These are phyloP conservation scores for Dioszegia hungarica DNA, from an alignment of 768 basidiomycete genomes.

Conservation along the genomic window DNA sequence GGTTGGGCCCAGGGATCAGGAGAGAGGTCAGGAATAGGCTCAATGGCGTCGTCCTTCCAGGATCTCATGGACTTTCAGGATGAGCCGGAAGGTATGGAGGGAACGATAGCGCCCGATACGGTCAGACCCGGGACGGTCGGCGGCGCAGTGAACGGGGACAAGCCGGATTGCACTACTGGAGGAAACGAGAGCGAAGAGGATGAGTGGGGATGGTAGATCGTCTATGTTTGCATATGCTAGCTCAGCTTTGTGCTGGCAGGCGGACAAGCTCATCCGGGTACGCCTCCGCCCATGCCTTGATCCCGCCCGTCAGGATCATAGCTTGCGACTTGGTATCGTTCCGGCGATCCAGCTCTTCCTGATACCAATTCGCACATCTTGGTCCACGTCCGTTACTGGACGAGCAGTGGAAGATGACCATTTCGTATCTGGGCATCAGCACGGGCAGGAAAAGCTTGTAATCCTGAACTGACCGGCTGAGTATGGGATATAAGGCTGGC, in stretches of 20 bases:
- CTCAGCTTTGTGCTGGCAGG: not conserved
- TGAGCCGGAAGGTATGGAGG: not conserved
- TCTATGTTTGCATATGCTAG: not conserved
- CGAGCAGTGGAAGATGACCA: conserved; percentile 30
- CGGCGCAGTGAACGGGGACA: not conserved
- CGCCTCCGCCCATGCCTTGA: conserved; percentile 23
- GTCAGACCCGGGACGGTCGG: too few species aligned
- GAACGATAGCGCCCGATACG: too few species aligned
- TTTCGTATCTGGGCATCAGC: conserved; percentile 6
- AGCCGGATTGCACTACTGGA: too few species aligned
- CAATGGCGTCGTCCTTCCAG: not conserved
- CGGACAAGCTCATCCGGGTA: conserved; percentile 7
- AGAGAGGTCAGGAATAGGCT: not conserved
- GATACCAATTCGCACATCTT: conserved; percentile 30
- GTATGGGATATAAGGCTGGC: conserved; percentile 43
- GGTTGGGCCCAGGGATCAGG: too few species aligned
- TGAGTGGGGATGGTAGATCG: not conserved
- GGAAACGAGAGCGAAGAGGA: not conserved
- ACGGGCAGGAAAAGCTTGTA: too few species aligned
- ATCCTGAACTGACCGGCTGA: conserved; percentile 15
- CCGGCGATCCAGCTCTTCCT: conserved; percentile 15
- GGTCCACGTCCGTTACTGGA: conserved; percentile 24
- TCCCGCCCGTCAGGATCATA: conserved; percentile 20
- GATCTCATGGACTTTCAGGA: conserved; percentile 2
- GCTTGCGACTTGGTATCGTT: conserved; percentile 4